Evolutionary conservation across 176 grass and related monocot genomes (phyloP).

Genomic region (Eragrostis nindensis): DNA sequence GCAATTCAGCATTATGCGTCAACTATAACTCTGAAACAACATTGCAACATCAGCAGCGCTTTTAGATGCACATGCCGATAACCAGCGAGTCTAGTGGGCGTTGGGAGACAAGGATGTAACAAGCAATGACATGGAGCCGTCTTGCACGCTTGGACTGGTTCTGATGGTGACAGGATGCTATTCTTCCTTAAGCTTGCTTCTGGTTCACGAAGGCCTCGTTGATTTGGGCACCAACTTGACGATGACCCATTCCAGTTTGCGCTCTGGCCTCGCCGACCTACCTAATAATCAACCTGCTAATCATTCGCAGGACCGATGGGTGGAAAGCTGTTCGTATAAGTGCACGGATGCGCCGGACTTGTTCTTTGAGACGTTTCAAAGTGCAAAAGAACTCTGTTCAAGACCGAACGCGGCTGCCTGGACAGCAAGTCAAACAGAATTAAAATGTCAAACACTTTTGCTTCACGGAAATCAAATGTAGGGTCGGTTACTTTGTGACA

Average conservation of each 20-base stretch:
- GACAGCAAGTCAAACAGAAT: conserved; percentile 22
- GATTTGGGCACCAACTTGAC: conserved; percentile 26
- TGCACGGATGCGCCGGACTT: neutral
- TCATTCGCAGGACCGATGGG: neutral
- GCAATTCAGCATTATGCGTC: conserved; percentile 32
- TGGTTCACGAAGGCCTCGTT: conserved; percentile 17
- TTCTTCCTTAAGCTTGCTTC: conserved; percentile 35
- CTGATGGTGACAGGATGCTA: conserved; percentile 15
- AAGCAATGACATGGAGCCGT: conserved; percentile 15
- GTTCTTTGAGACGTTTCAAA: conserved; percentile 7
- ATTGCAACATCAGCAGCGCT: conserved; percentile 17
- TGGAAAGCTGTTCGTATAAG: neutral
- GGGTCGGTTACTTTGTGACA: conserved; percentile 22
- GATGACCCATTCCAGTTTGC: neutral
- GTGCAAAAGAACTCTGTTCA: neutral
- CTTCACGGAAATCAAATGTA: conserved; percentile 1
- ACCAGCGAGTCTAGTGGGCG: neutral
- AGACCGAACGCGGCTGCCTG: conserved; percentile 9
- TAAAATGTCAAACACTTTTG: neutral
- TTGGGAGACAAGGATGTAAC: conserved; percentile 42
- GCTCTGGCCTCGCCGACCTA: neutral
- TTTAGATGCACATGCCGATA: conserved; percentile 37
- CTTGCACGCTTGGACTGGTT: conserved; percentile 7
- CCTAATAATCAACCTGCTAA: conserved; percentile 21
- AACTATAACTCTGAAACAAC: conserved; percentile 21